Base-by-base conservation (phyloP, 345 rosid species). In the Draba incana region DNA sequence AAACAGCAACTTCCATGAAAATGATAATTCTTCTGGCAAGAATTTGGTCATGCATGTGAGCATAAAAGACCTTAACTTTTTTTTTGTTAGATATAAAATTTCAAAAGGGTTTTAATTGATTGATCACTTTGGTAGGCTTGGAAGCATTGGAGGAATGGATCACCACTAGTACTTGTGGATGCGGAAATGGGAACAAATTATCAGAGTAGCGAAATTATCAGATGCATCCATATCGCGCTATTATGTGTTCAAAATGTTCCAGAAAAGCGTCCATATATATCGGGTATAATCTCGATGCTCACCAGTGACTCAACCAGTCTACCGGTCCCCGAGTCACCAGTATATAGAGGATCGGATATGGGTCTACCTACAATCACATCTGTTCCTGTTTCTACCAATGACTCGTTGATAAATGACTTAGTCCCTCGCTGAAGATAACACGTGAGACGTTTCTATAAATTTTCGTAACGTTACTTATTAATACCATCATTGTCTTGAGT, bases 171-270 rank as follows among this genome's bases (percentile, higher is more conserved):
- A 7, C 68, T 85, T 3, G 11, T 83, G 57, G 87, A 85, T 71
- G 24, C 80, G 0, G 70, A 37, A 41, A 3, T 81, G 0, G n/a
- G 10, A 13, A 35, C 37, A 24, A 60, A 65, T 6, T 80, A 70
- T 57, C 30, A 79, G 16, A 72, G 62, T 58, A 59, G 53, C 6
- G 80, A 85, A 75, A 79, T 79, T 3, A 74, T 65, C 3, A 79
- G 78, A 68, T 81, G 83, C 74, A 83, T 81, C n/a, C 84, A 85
- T 11, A 63, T 85, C 2, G 80, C 73, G 0, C 57, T 85, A 48
- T 37, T 83, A 57, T 81, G 90, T 44, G 80, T 82, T 53, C 83
- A 85, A 38, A 82, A 74, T 44, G 83, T 81, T 67, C 83, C 81
- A 27, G 57, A 60, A n/a, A 23, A 16, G 0, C 78, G 77, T 41